phyloP scores from a whole-genome alignment of 2,329 filamentous ascomycete species.

The Calonectria multiphialidica region DNA sequence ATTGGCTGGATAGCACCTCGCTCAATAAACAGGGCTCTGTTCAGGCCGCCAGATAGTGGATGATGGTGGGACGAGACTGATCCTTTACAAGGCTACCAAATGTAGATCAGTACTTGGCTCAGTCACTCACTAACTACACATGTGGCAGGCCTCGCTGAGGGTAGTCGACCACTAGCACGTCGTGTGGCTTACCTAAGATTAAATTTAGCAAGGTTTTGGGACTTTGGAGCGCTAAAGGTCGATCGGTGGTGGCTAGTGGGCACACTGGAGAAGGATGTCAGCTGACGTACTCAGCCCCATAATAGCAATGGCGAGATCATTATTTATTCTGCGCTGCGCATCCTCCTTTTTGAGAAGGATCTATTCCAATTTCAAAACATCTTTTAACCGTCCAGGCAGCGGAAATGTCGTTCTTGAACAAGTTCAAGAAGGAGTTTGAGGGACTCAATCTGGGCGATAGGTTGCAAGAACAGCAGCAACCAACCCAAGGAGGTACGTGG shows the following conservation, averaged over 20 bases:
- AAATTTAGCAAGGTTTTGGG: not conserved
- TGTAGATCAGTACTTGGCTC: no score
- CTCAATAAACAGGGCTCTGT: no score
- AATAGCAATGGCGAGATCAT: not conserved
- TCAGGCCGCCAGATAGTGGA: no score
- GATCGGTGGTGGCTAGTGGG: not conserved
- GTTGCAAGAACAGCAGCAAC: constrained; percentile 6
- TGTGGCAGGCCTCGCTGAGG: not conserved
- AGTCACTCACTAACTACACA: no score
- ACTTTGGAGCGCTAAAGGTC: not conserved
- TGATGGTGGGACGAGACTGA: no score
- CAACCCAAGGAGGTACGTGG: not conserved
- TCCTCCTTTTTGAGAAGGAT: not conserved
- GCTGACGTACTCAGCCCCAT: not conserved
- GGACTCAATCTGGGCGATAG: constrained; percentile 21
- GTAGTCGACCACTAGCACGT: not conserved
- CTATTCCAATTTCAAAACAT: not conserved
- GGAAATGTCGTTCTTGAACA: constrained; percentile 30
- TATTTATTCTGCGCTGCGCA: not conserved
- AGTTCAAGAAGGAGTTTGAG: constrained; percentile 35
- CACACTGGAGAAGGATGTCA: not conserved
- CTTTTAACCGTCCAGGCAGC: no score
- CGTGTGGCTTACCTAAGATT: not conserved
- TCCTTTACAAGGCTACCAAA: no score
- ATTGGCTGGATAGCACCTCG: no score